Base-by-base conservation (phyloP, 495 filamentous ascomycete genomes). In the Hypoxylon cercidicola region DNA sequence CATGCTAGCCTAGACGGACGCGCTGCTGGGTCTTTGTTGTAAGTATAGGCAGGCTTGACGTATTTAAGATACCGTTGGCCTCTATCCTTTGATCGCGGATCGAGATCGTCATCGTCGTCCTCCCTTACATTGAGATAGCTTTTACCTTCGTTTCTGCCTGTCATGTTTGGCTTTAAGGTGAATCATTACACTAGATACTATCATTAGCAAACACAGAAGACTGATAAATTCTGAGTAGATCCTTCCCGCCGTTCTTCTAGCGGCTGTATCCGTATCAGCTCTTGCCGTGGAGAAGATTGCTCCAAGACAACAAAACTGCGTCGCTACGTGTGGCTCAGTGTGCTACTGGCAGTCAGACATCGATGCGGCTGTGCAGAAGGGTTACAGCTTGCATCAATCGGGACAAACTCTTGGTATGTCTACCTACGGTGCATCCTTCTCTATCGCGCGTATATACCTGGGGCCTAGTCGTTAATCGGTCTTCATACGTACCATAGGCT, bases 291-390 rank as follows among this genome's bases (percentile, higher is more conserved):
- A 71, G 37, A 60, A 66, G 54, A 44, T 62, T 13, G 37, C 25
- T 35, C n/a, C 47, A 9, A 58, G 64, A 21, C 58, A 68, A 40
- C 71, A 76, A 15, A 54, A 61, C 20, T 80, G 78, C 53, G 75
- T 64, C 44, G 73, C 66, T 32, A 75, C 71, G 11, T 80, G 78
- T 60, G 78, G 78, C 28, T 66, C 41, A 11, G 55, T 74, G 18
- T 77, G 75, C 70, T 81, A 80, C 67, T 57, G 53, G 48, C 66
- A 74, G 43, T 44, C 69, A 1, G 65, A 78, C 32, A 78, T 89
- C 48, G 75, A 75, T 51, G 77, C 77, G 2, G 88, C 88, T 49
- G 69, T 80, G 6, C 62, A 74, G 20, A 73, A 79, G 32, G 87
- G 83, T 0, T 86, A 84, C 74, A 54, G 69, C 3, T 78, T 84